Base-by-base conservation (phyloP, 139 green algal species). In the Tetraselmis chui region DNA sequence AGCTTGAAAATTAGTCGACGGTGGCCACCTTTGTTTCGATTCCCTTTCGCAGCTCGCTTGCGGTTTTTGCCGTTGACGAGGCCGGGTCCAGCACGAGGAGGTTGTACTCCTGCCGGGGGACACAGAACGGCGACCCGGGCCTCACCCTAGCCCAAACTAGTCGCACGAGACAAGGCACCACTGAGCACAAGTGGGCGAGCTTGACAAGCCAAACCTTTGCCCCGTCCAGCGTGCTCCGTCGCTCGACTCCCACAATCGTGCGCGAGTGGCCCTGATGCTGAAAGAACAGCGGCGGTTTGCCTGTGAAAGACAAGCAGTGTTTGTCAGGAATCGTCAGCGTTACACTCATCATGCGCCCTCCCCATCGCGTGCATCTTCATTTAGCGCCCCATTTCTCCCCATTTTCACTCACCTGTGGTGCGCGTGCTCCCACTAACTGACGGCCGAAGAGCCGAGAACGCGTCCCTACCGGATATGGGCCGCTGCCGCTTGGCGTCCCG, bases 231-330 rank as follows among this genome's bases (percentile, higher is more conserved):
- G 28, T 22, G 30, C 32, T 29, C 1, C 59, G 32, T 28, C 84
- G 59, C 83, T 94, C 89, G 28, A 95, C 91, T 59, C 91, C 91
- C 0, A 95, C 88, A 76, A 95, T 91, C 29, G 91, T 95, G 30
- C 91, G 85, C 27, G 86, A 92, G 84, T 95, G 91, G 30, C 91
- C 90, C 59, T 91, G 82, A 32, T 93, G 90, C 86, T 95, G 91
- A 76, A 94, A 92, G 82, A 92, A 95, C 82, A 95, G 85, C 58
- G 91, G 91, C 23, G 86, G 85, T 76, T 87, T 75, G 29, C 78
- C 81, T 83, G 78, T 18, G 45, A 18, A 5, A 67, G 45, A n/a
- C n/a, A n/a, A n/a, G n/a, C n/a, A n/a, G n/a, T n/a, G n/a, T n/a
- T n/a, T n/a, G n/a, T n/a, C n/a, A n/a, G n/a, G n/a, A n/a, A n/a